Evolutionary conservation across 2,329 filamentous ascomycete species (phyloP), one percentile per base, ranked within the genome.

Genomic region (Mollisiaceae sp.): DNA sequence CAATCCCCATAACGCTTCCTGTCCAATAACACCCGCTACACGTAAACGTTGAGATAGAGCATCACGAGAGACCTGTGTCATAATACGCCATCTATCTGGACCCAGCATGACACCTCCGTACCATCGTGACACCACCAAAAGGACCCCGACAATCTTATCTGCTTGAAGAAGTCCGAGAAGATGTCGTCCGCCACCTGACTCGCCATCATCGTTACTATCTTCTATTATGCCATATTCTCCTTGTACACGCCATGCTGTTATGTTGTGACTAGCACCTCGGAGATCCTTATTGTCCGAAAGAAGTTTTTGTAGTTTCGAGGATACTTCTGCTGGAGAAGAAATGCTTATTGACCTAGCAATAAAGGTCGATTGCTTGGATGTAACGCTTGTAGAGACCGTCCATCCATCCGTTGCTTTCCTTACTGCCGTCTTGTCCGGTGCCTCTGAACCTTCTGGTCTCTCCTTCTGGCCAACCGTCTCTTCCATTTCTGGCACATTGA

Each of bases 91-190:
- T 20, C 87, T 81, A 71, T 89, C 86, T 0, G 84, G 82, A 0
- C 87, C 86, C 2, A 89, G 80, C 80, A 89, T 82, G 11, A 86
- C 77, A 8, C 87, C 87, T 22, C 87, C 86, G 67, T 84, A 89
- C 86, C 86, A 89, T 41, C 87, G 79, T 18, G 84, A 86, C 70
- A 89, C 80, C 8, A 89, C 84, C 15, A 89, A 82, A 1, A 89
- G 73, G 0, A 82, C 83, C 68, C 86, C 82, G 14, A 81, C 79
- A 4, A 83, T 76, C 57, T 82, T 78, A 5, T 81, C 78, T 65
- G 85, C 83, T 61, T 82, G 80, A 76, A 89, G 79, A 35, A 86
- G 73, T 39, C 82, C 79, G 18, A 89, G 78, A 65, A 89, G 77
- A 57, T 89, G 82, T 22, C 82, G 81, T 36, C 87, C 87, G 60